Conservation (phyloP, 164 flowering plant species). For the Warburgia ugandensis region DNA sequence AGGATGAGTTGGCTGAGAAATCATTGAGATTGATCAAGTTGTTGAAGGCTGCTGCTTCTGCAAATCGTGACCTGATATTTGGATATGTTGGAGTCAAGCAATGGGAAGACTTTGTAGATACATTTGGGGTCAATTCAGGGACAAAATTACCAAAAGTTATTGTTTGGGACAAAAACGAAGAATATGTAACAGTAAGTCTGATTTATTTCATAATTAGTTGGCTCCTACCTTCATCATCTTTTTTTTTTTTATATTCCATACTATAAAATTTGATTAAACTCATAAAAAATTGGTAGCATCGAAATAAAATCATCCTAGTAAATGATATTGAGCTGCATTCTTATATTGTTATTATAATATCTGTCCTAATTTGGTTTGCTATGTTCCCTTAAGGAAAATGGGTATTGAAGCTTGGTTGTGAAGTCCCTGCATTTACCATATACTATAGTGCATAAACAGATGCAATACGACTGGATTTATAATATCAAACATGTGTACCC, state of each 20-base stretch:
- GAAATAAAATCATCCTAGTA: too few relatives aligned
- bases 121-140: conserved; percentile 55
- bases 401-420: not conserved
- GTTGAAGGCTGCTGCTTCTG: conserved; percentile 89
- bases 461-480: too few relatives aligned
- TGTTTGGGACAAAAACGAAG: conserved; percentile 85
- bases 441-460: too few relatives aligned
- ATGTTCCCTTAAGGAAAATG: not conserved
- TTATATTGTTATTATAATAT: too few relatives aligned
- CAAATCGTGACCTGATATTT: conserved; percentile 84
- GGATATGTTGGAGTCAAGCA: conserved; percentile 81
- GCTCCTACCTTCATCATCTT: not conserved
- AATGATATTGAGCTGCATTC: too few relatives aligned
- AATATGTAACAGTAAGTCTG: conserved; percentile 65
- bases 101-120: conserved; percentile 65
- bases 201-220: not conserved
- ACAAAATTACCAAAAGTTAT: conserved; percentile 75
- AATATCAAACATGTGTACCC: too few relatives aligned
- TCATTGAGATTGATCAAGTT: conserved; percentile 53
- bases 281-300: too few relatives aligned
- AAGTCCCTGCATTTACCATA: too few relatives aligned
- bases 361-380: too few relatives aligned
- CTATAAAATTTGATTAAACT: conserved; percentile 1
- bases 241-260: not conserved
- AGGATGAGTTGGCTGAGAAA: conserved; percentile 63